Base-by-base conservation (phyloP, 1,284 basidiomycete species). In the Grifola frondosa region DNA sequence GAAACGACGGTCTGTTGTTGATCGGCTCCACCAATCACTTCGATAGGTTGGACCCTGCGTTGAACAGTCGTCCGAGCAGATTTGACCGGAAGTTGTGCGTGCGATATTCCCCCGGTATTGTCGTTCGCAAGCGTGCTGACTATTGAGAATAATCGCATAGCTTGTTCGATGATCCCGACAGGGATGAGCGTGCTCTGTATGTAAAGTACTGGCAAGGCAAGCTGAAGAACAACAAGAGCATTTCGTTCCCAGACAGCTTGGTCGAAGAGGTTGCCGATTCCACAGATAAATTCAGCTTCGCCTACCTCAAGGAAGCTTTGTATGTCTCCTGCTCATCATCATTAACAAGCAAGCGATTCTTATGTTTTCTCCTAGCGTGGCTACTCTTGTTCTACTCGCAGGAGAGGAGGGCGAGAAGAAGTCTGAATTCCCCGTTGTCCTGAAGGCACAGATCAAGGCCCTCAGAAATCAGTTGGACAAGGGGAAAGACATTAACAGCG, bases 11-110 rank as follows among this genome's bases (percentile, higher is more conserved):
- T 0, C 53, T 92, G 7, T 73, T 91, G 31, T 69, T 91, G 57
- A 82, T 91, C 50, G 87, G 78, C 12, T 86, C 89, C 1, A 91
- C 90, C 19, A 93, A 92, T 59, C 88, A 91, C 62, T 82, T 90
- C 54, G 85, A 90, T 35, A 70, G 74, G 26, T 75, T 91, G 37
- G 88, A 91, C 54, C 80, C 84, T 13, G 84, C 82, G 7, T 61
- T 92, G 45, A 84, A 84, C 44, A 78, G 70, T 34, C 76, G 89
- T 17, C 89, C 89, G 5, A 89, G 86, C 53, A 78, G 89, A 20
- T 92, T 91, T 56, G 89, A 91, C 62, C 74, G 89, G 40, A 91
- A 91, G 69, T 91, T 83, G 88, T 87, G 54, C 56, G 85, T 71
- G 8, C 16, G 32, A 25, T 24, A 16, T 23, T 21, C 29, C 21